A percentile compares a stretch with the other conserved stretches of the same genome.
These are phyloP conservation scores for Quercus lobata DNA, from an alignment of 331 rosid genomes.

Conservation along the genomic window DNA sequence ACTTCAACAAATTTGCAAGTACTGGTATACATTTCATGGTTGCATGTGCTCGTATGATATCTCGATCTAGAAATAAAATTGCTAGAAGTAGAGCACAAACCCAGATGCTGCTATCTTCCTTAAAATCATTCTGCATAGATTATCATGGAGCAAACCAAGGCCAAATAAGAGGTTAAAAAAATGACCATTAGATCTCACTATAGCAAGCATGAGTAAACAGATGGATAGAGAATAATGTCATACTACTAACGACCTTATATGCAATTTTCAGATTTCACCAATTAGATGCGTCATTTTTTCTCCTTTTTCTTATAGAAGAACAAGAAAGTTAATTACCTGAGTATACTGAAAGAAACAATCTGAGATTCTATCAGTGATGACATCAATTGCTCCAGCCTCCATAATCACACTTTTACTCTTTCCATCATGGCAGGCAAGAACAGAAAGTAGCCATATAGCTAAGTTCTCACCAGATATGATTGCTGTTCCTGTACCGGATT, in stretches of 20 bases:
- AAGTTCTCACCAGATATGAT: constrained; percentile 64
- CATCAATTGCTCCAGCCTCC: constrained; percentile 97
- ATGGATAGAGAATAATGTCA: not conserved
- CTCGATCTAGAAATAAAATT: constrained; percentile 91
- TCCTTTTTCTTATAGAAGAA: constrained; percentile 6
- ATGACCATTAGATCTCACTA: not conserved
- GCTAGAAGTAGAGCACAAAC: constrained; percentile 80
- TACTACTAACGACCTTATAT: not conserved
- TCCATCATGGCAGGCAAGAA: constrained; percentile 85
- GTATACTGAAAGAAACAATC: constrained; percentile 60
- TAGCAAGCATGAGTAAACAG: not conserved
- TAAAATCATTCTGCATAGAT: constrained; percentile 64
- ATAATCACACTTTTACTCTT: constrained; percentile 61
- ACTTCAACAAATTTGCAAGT: constrained; percentile 79
- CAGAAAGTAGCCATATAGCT: constrained; percentile 78
- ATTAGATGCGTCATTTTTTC: constrained; percentile 10
- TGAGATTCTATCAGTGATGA: constrained; percentile 77
- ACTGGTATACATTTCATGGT: constrained; percentile 80
- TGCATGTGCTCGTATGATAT: constrained; percentile 86
- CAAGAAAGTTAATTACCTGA: constrained; percentile 59
- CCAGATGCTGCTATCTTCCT: constrained; percentile 95
- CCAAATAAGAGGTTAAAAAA: constrained; percentile 10
- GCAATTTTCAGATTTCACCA: constrained; percentile 9
- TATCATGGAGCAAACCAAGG: constrained; percentile 25
- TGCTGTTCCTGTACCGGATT: constrained; percentile 55